Evolutionary conservation across 2,329 filamentous ascomycete species (phyloP), one percentile per base, ranked within the genome.

Genomic region (Akanthomyces muscarius): DNA sequence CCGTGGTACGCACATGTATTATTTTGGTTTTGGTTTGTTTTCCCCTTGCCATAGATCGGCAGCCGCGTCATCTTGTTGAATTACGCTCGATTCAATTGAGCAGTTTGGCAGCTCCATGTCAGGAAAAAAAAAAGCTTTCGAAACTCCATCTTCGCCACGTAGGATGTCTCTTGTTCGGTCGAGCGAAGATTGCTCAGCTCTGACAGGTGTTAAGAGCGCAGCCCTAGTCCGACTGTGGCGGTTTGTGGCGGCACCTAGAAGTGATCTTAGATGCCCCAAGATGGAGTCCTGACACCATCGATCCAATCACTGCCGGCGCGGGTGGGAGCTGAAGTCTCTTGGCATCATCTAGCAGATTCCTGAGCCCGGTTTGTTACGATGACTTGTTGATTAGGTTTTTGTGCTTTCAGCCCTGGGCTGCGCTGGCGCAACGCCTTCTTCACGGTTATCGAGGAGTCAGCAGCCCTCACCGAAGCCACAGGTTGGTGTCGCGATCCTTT

Each of bases 221-320:
- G 47, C 14, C 36, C 52, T 23, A 28, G 21, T 28, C 41, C 21
- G 13, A 25, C 41, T 18, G 52, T 54, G 42, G 30, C 42, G 47
- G 33, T 21, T 42, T 28, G 57, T 60, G 57, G 57, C 57, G 57
- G 42, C 23, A 41, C 47, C 25, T 44, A 36, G 45, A 42, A 13
- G 57, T 16, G 57, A 60, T 60, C 57, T 60, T 52, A 44, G 57
- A 60, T 60, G 45, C 23, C 28, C 36, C 25, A 42, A 23, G 23
- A 60, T 60, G 57, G 57, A 50, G 57, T 23, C 10, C 21, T 7
- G 16, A 11, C 16, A 23, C 10, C 47, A 52, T 52, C 23, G 47
- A 14, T 18, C 57, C 56, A 59, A 59, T 59, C 30, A 50, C 21
- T 13, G 18, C 21, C 1, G 16, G 16, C 21, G 8, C 16, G 38